A percentile compares a stretch with the other conserved stretches of the same genome.
Conservation (phyloP, 768 basidiomycete species). For the Leccinum broughii region DNA sequence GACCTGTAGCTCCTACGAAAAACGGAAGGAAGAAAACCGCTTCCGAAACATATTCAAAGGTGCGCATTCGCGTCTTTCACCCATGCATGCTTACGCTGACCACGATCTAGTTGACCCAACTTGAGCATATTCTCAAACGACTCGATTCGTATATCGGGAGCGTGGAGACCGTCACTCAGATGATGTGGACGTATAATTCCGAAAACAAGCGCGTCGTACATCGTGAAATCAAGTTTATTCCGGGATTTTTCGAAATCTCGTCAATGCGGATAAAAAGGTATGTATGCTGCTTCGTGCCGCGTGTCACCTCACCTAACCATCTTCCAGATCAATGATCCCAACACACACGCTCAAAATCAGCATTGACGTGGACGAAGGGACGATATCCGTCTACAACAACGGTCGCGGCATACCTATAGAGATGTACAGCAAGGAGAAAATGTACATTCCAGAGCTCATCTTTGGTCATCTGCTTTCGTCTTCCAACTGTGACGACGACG, state of each 20-base stretch:
- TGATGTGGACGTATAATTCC: conserved; percentile 93
- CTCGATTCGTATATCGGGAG: conserved; percentile 98
- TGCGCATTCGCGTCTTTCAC: conserved; percentile 31
- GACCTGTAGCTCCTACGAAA: conserved; percentile 25
- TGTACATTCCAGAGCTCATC: conserved; percentile 96
- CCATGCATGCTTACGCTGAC: not conserved
- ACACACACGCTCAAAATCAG: conserved; percentile 87
- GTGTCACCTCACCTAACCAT: not conserved
- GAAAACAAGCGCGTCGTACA: conserved; percentile 81
- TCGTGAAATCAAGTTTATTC: conserved; percentile 86
- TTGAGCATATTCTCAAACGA: conserved; percentile 91
- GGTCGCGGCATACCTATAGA: conserved; percentile 93
- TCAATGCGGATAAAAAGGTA: conserved; percentile 99
- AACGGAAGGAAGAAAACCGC: conserved; percentile 75
- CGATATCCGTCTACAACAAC: conserved; percentile 96
- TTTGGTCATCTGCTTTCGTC: conserved; percentile 96
- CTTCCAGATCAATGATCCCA: conserved; percentile 81
- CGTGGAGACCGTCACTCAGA: conserved; percentile 81
- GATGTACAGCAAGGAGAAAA: conserved; percentile 88
- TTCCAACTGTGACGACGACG: conserved; percentile 97
- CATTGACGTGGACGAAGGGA: conserved; percentile 83
- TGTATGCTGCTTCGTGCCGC: conserved; percentile 16
- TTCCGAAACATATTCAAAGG: conserved; percentile 50
- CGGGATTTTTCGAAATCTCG: conserved; percentile 99
- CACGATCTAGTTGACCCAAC: conserved; percentile 76